These are phyloP conservation scores for Termitomyces sp. DNA, from an alignment of 768 basidiomycete genomes.

Conservation along the genomic window DNA sequence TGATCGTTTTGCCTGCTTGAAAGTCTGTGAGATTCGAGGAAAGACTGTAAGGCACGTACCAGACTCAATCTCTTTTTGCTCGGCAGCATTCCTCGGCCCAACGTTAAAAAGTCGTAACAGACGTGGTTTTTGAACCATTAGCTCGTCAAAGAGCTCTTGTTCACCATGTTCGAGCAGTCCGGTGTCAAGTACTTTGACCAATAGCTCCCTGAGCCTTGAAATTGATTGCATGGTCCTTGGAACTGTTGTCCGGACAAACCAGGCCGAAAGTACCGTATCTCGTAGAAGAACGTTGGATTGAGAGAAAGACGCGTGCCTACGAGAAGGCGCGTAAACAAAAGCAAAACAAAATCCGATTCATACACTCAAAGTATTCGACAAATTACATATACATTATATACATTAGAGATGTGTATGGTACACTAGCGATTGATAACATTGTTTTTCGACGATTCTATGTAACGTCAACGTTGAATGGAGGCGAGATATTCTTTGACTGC, in stretches of 20 bases:
- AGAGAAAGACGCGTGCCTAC: background rate
- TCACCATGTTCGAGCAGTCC: constrained; percentile 47
- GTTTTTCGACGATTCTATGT: background rate
- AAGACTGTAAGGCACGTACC: constrained; percentile 30
- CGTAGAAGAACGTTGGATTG: background rate
- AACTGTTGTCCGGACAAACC: background rate
- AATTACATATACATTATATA: background rate
- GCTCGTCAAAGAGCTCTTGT: constrained; percentile 71
- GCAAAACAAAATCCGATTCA: constrained; percentile 12
- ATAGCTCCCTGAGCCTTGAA: constrained; percentile 46
- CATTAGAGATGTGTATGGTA: background rate
- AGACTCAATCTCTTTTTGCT: constrained; percentile 68
- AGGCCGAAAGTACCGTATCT: background rate
- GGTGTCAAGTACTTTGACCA: constrained; percentile 42
- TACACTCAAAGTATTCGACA: background rate
- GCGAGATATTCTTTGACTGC: constrained; percentile 37
- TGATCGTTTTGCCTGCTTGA: constrained; percentile 52
- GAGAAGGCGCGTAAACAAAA: constrained; percentile 16
- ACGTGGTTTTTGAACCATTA: constrained; percentile 60
- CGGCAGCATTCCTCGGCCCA: constrained; percentile 53
- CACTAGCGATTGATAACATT: background rate
- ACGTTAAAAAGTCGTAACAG: constrained; percentile 63
- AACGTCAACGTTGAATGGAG: background rate
- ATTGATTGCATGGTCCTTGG: constrained; percentile 49
- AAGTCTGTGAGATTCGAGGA: constrained; percentile 2